These are phyloP conservation scores for Hermanozyma aechmeae DNA, from an alignment of 805 yeast genomes.

Conservation along the genomic window DNA sequence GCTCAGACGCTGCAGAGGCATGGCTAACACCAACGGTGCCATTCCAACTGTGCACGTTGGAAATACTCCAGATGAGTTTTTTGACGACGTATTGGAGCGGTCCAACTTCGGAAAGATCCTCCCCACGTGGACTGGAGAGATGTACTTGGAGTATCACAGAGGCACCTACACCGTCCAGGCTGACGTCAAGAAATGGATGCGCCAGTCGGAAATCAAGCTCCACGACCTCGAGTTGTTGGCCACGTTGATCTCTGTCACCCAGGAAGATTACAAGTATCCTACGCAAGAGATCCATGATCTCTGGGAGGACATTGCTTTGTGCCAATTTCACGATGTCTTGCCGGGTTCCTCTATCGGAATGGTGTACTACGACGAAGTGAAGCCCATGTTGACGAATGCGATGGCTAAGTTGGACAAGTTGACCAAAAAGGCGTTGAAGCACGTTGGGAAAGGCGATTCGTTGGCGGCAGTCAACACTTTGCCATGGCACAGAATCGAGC, in stretches of 20 bases:
- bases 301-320: slow-evolving; percentile 85
- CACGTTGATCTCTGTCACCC: slow-evolving; percentile 55
- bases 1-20: slow-evolving; percentile 82
- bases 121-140: slow-evolving; percentile 89
- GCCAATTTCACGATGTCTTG: slow-evolving; percentile 96
- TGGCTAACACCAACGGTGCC: slow-evolving; percentile 69
- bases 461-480: slow-evolving; percentile 75
- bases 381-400: slow-evolving; percentile 61
- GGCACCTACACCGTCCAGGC: slow-evolving; percentile 97
- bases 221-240: slow-evolving; percentile 85
- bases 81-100: slow-evolving; percentile 48
- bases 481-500: slow-evolving; percentile 53
- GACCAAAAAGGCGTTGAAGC: slow-evolving; percentile 37
- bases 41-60: slow-evolving; percentile 81
- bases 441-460: slow-evolving; percentile 46
- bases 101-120: slow-evolving; percentile 59
- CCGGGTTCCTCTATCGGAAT: slow-evolving; percentile 95
- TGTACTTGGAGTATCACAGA: slow-evolving; percentile 90
- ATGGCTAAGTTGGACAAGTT: slow-evolving; percentile 44
- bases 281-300: slow-evolving; percentile 51
- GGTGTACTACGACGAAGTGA: slow-evolving; percentile 78
- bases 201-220: slow-evolving; percentile 63
- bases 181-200: slow-evolving; percentile 68
- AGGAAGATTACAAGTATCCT: slow-evolving; percentile 61
- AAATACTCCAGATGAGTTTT: slow-evolving; percentile 71